Percentiles rank a stretch among this genome's conserved stretches.
phyloP scores from a whole-genome alignment of 176 grass and related monocot genomes.

The Triticum urartu region DNA sequence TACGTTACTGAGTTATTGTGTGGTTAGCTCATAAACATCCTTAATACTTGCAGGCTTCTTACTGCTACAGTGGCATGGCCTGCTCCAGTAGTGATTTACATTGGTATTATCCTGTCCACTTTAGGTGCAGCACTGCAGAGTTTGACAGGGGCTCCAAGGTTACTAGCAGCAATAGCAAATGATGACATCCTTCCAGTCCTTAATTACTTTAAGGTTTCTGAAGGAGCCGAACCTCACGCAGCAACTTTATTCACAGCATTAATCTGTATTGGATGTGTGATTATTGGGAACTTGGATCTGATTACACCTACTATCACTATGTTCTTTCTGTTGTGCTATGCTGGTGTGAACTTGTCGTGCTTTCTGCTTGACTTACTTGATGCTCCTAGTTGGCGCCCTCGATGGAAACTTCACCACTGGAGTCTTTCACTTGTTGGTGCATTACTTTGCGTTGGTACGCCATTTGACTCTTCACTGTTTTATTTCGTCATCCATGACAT shows the following conservation, averaged over 20 bases:
- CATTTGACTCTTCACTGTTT: slow-evolving; percentile 15
- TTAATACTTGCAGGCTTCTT: slow-evolving; percentile 65
- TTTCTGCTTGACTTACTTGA: slow-evolving; percentile 96
- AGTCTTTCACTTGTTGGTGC: slow-evolving; percentile 96
- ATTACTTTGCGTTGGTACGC: slow-evolving; percentile 86
- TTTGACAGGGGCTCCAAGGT: slow-evolving; percentile 90
- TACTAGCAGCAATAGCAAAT: slow-evolving; percentile 96
- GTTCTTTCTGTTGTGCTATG: slow-evolving; percentile 98
- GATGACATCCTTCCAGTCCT: slow-evolving; percentile 96
- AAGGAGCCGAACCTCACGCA: slow-evolving; percentile 77
- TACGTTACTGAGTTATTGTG: slow-evolving; percentile 2
- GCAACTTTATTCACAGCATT: slow-evolving; percentile 92
- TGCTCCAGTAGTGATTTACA: slow-evolving; percentile 85
- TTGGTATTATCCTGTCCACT: slow-evolving; percentile 96
- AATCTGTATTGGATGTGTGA: slow-evolving; percentile 84
- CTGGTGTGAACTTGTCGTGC: slow-evolving; percentile 91
- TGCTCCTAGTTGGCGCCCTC: slow-evolving; percentile 97
- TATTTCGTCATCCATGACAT: slow-evolving; percentile 2
- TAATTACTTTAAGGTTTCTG: slow-evolving; percentile 92
- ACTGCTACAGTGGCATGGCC: slow-evolving; percentile 97
- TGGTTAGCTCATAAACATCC: slow-evolving; percentile 33
- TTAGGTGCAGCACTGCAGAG: slow-evolving; percentile 95
- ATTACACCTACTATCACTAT: slow-evolving; percentile 98
- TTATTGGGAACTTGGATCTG: slow-evolving; percentile 94
- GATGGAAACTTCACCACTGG: slow-evolving; percentile 99